phyloP scores from a whole-genome alignment of 805 yeast genomes.

The Yarrowia sp. region DNA sequence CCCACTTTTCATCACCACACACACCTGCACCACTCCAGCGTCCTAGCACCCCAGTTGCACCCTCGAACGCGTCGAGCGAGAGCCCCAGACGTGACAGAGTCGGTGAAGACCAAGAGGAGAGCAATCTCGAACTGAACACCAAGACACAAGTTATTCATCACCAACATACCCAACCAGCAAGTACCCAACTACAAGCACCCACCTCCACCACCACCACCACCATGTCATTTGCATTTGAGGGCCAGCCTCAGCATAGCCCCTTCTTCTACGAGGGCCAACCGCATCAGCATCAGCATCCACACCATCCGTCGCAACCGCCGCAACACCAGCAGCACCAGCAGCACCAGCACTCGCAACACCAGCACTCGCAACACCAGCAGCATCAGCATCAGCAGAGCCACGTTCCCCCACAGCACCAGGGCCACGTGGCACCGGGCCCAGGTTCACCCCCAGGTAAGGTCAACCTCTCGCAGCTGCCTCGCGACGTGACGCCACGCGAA shows the following conservation, averaged over 20 bases:
- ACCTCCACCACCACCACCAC: not conserved
- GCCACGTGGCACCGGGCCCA: not conserved
- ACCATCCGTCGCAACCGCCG: not conserved
- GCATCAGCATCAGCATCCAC: conserved; percentile 21
- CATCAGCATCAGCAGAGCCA: conserved; percentile 10
- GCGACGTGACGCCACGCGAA: conserved; percentile 52
- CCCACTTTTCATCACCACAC: conserved; percentile 39
- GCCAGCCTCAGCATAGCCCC: conserved; percentile 34
- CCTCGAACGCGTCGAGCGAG: conserved; percentile 37
- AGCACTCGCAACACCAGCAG: not conserved
- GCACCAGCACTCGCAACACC: not conserved
- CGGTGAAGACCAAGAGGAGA: too few species aligned
- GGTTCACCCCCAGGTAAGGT: conserved; percentile 33
- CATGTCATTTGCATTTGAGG: conserved; percentile 39
- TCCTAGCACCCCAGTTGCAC: not conserved
- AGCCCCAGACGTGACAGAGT: conserved; percentile 3
- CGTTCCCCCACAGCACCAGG: not conserved
- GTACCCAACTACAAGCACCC: not conserved
- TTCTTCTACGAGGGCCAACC: conserved; percentile 34
- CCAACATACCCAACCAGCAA: too few species aligned
- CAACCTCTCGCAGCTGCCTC: conserved; percentile 48
- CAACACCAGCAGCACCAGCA: conserved; percentile 3
- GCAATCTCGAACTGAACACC: too few species aligned
- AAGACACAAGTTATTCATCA: too few species aligned
- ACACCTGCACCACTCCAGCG: conserved; percentile 29